Evolutionary conservation across 2,329 filamentous ascomycete species (phyloP).

Genomic region (Apiospora malaysiana): DNA sequence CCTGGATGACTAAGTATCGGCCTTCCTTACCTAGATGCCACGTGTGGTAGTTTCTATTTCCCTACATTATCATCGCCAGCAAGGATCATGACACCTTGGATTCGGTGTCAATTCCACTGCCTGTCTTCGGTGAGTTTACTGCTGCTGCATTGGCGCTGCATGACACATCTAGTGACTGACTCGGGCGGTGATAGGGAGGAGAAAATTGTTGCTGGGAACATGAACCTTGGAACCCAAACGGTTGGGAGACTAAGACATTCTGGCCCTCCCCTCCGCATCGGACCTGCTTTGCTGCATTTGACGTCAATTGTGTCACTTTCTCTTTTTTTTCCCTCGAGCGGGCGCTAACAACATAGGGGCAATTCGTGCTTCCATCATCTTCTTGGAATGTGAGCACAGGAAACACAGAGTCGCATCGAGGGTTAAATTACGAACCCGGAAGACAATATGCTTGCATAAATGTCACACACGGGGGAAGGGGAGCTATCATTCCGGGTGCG

Average conservation of each 20-base stretch:
- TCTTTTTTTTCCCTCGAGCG: not conserved
- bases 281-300: slow-evolving; percentile 3
- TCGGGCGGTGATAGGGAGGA: not conserved
- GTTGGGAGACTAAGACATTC: slow-evolving; percentile 3
- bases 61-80: not conserved
- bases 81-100: not conserved
- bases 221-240: not conserved
- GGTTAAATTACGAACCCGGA: not conserved
- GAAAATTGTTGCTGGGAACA: not conserved
- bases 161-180: not conserved
- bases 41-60: not conserved
- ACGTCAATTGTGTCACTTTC: slow-evolving; percentile 1
- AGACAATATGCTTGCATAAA: not conserved
- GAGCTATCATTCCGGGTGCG: not conserved
- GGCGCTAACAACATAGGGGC: not conserved
- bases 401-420: not conserved
- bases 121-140: not conserved
- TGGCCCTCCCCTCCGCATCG: not conserved
- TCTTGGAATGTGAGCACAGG: not conserved
- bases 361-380: not conserved
- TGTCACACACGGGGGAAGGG: not conserved
- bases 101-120: not conserved
- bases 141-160: not conserved
- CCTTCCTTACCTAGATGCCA: not conserved
- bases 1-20: not conserved